Evolutionary conservation across 768 basidiomycete species (phyloP).

Genomic region (Thelephora aurantiotincta): DNA sequence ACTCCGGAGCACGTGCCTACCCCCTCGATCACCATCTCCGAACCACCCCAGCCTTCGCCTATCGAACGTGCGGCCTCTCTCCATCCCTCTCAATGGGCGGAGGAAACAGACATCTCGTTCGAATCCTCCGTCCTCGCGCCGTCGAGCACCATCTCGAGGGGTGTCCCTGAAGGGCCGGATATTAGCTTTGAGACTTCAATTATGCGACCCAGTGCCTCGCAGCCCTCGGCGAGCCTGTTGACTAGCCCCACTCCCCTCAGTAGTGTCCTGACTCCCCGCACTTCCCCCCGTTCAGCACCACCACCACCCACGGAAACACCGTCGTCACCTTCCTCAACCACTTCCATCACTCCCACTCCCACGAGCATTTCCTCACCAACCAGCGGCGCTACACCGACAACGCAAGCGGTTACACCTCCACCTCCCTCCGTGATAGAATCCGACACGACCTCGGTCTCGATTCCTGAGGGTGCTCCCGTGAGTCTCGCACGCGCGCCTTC

Average conservation of each 20-base stretch:
- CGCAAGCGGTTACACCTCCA: background rate
- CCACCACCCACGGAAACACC: conserved; percentile 22
- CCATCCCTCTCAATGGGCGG: conserved; percentile 37
- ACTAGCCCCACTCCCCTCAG: conserved; percentile 8
- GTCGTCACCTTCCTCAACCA: conserved; percentile 8
- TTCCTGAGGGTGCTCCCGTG: conserved; percentile 5
- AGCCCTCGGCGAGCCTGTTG: conserved; percentile 10
- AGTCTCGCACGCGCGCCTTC: conserved; percentile 15
- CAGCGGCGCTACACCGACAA: conserved; percentile 16
- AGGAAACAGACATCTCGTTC: conserved; percentile 54
- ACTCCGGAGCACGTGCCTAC: conserved; percentile 6
- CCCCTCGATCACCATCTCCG: conserved; percentile 4
- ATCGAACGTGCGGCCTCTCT: conserved; percentile 22
- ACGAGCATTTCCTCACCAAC: conserved; percentile 18
- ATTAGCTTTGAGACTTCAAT: conserved; percentile 63
- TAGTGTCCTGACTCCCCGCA: conserved; percentile 5
- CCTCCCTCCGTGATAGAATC: conserved; percentile 7
- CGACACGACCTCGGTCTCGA: background rate
- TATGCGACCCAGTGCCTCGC: conserved; percentile 40
- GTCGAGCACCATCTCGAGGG: conserved; percentile 44
- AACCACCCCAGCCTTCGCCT: conserved; percentile 10
- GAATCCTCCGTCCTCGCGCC: conserved; percentile 66
- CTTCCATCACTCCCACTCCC: conserved; percentile 5
- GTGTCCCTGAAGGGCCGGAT: conserved; percentile 46
- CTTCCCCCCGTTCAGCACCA: conserved; percentile 18